A percentile compares a stretch with the other conserved stretches of the same genome.
These are phyloP conservation scores for Draba incana DNA, from an alignment of 345 rosid genomes.

Conservation along the genomic window DNA sequence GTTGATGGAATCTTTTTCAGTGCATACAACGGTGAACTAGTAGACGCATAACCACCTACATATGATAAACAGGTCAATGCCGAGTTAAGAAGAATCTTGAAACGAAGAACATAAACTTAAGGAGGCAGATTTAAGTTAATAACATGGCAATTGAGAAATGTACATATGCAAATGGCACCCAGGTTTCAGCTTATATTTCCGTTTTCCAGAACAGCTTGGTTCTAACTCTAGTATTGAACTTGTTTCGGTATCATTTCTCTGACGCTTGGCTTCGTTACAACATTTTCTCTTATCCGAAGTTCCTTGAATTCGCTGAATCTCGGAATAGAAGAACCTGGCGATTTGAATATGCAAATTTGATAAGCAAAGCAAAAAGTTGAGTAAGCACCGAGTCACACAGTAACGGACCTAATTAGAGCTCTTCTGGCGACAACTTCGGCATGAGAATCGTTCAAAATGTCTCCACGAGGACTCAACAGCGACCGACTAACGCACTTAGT, in stretches of 20 bases:
- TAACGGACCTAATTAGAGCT: constrained; percentile 64
- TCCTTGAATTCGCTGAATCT: constrained; percentile 53
- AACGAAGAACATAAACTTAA: neutral
- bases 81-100: neutral
- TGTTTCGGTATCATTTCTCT: constrained; percentile 30
- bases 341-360: neutral
- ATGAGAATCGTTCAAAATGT: constrained; percentile 85
- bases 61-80: constrained; percentile 19
- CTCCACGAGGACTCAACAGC: constrained; percentile 67
- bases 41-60: constrained; percentile 74
- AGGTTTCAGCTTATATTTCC: constrained; percentile 54
- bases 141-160: constrained; percentile 95
- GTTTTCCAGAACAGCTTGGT: constrained; percentile 34
- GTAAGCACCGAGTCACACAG: too few species aligned
- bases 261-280: constrained; percentile 30
- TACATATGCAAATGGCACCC: constrained; percentile 78
- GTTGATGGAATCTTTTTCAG: constrained; percentile 42
- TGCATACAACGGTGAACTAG: constrained; percentile 43
- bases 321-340: constrained; percentile 68
- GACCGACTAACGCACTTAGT: constrained; percentile 79
- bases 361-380: neutral
- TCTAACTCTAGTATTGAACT: constrained; percentile 49
- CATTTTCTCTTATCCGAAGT: constrained; percentile 5
- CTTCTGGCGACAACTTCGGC: constrained; percentile 87
- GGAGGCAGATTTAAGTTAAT: constrained; percentile 16